phyloP scores from a whole-genome alignment of 1,139 yeast genomes.

The Insectozyma bohioensis region DNA sequence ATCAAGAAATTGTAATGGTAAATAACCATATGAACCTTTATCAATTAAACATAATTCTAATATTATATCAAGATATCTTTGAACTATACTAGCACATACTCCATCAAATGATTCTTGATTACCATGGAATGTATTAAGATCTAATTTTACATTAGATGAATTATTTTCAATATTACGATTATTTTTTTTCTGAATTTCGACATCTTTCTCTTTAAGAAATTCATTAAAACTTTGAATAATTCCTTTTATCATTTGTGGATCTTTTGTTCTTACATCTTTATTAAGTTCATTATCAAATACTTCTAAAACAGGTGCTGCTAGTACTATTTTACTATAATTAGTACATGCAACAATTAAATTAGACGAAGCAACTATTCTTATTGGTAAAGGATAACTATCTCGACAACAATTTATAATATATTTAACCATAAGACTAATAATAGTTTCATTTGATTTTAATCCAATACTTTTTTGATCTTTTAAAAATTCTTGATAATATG shows the following conservation, averaged over 20 bases:
- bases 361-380: slow-evolving; percentile 50
- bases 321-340: slow-evolving; percentile 60
- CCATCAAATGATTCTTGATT: slow-evolving; percentile 56
- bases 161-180: slow-evolving; percentile 34
- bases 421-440: slow-evolving; percentile 55
- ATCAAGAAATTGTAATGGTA: slow-evolving; percentile 55
- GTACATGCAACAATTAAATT: slow-evolving; percentile 59
- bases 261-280: slow-evolving; percentile 9
- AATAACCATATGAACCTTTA: slow-evolving; percentile 41
- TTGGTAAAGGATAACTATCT: slow-evolving; percentile 16
- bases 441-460: slow-evolving; percentile 51
- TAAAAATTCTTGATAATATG: slow-evolving; percentile 38
- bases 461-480: slow-evolving; percentile 40
- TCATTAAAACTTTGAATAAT: slow-evolving; percentile 55
- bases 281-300: slow-evolving; percentile 54
- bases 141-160: slow-evolving; percentile 32
- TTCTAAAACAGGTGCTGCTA: slow-evolving; percentile 51
- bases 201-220: slow-evolving; percentile 52
- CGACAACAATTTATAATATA: slow-evolving; percentile 54
- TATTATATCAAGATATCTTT: slow-evolving; percentile 54
- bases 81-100: slow-evolving; percentile 69
- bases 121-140: slow-evolving; percentile 57
- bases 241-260: slow-evolving; percentile 34
- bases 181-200: slow-evolving; percentile 25
- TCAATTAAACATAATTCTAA: slow-evolving; percentile 49